These are phyloP conservation scores for Suhomyces bokatorum DNA, from an alignment of 1,139 yeast species.

Conservation along the genomic window DNA sequence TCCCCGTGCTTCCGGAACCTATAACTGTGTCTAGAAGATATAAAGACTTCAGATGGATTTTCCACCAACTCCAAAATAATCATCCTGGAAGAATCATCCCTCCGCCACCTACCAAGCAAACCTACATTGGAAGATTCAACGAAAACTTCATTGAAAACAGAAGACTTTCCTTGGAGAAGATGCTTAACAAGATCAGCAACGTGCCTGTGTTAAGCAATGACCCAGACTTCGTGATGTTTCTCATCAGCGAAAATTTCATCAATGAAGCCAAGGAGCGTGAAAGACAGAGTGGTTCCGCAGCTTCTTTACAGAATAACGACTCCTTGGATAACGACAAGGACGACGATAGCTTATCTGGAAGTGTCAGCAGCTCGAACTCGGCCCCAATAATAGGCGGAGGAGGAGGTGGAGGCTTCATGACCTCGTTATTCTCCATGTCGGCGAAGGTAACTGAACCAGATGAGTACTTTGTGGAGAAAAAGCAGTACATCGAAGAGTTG, in stretches of 20 bases:
- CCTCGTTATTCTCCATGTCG: slow-evolving; percentile 57
- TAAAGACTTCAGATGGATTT: slow-evolving; percentile 83
- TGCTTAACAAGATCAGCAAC: slow-evolving; percentile 70
- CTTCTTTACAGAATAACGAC: slow-evolving; percentile 47
- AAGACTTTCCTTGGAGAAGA: slow-evolving; percentile 80
- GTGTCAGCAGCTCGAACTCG: slow-evolving; percentile 7
- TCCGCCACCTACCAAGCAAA: slow-evolving; percentile 96
- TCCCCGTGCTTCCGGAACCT: slow-evolving; percentile 27
- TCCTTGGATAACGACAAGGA: slow-evolving; percentile 35
- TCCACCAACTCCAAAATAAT: slow-evolving; percentile 80
- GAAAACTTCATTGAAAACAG: slow-evolving; percentile 87
- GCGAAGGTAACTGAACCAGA: slow-evolving; percentile 77
- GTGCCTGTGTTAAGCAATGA: slow-evolving; percentile 64
- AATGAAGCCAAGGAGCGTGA: slow-evolving; percentile 67
- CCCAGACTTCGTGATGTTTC: slow-evolving; percentile 72
- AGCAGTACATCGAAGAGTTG: slow-evolving; percentile 65
- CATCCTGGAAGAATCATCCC: slow-evolving; percentile 93
- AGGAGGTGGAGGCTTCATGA: slow-evolving; percentile 57
- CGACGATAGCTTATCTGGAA: slow-evolving; percentile 9
- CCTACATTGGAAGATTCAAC: slow-evolving; percentile 78
- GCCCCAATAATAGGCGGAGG: slow-evolving; percentile 14
- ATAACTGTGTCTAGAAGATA: slow-evolving; percentile 72
- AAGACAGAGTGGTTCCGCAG: slow-evolving; percentile 53
- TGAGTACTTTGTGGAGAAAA: slow-evolving; percentile 70
- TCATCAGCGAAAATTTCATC: slow-evolving; percentile 70